phyloP scores from a whole-genome alignment of 2,329 filamentous ascomycete species.

The Pyrenophora tritici-repentis region DNA sequence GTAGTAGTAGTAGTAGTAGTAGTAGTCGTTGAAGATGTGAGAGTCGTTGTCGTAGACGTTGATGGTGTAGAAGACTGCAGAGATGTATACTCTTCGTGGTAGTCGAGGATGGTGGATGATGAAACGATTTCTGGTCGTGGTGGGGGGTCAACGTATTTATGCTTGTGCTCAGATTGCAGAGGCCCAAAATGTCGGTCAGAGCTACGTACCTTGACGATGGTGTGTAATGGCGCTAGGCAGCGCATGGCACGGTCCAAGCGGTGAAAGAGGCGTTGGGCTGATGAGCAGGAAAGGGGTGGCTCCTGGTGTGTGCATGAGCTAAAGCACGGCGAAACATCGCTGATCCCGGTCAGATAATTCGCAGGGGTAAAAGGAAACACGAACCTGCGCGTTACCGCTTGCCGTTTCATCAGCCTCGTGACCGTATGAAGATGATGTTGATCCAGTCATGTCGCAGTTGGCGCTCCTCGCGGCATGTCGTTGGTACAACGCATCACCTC shows the following conservation, averaged over 20 bases:
- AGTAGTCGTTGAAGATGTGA: conserved; percentile 4
- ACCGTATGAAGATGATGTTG: conserved; percentile 44
- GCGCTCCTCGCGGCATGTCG: conserved; percentile 25
- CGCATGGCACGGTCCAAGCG: conserved; percentile 46
- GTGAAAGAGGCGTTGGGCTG: conserved; percentile 49
- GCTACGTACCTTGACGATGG: conserved; percentile 48
- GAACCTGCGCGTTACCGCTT: conserved; percentile 38
- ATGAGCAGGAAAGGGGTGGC: conserved; percentile 47
- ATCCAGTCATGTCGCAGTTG: conserved; percentile 42
- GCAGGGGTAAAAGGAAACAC: conserved; percentile 45
- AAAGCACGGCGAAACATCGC: conserved; percentile 46
- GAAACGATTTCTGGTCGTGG: conserved; percentile 37
- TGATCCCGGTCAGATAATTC: conserved; percentile 41
- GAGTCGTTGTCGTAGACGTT: conserved; percentile 2
- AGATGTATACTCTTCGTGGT: conserved; percentile 26
- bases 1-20: conserved; percentile 9
- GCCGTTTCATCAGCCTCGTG: conserved; percentile 50
- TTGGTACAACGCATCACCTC: conserved; percentile 28
- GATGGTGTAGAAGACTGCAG: conserved; percentile 14
- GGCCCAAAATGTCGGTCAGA: conserved; percentile 46
- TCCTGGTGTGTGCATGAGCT: conserved; percentile 47
- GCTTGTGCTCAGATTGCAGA: conserved; percentile 45
- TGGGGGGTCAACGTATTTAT: conserved; percentile 48
- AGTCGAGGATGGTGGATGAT: conserved; percentile 36
- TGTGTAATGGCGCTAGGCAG: conserved; percentile 47